These are phyloP conservation scores for Trametes punicea DNA, from an alignment of 768 basidiomycete genomes.

Conservation along the genomic window DNA sequence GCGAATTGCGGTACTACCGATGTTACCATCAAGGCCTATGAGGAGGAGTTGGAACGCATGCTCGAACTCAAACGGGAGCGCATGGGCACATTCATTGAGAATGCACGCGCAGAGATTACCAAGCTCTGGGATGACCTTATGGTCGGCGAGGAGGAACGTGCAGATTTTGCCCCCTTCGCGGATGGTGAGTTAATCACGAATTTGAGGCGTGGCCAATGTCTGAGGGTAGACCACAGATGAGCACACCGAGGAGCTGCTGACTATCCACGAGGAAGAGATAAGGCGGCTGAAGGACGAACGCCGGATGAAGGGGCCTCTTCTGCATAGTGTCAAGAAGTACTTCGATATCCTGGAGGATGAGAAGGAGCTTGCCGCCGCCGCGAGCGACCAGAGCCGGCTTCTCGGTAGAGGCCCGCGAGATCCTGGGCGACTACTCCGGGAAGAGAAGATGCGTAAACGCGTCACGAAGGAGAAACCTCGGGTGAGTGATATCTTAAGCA, in stretches of 20 bases:
- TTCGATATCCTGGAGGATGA: constrained; percentile 89
- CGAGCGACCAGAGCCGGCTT: constrained; percentile 77
- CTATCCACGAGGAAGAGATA: constrained; percentile 84
- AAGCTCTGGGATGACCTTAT: constrained; percentile 84
- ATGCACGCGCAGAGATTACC: constrained; percentile 77
- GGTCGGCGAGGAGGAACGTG: constrained; percentile 78
- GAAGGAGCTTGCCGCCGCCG: constrained; percentile 79
- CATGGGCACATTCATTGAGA: constrained; percentile 80
- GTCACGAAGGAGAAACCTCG: constrained; percentile 91
- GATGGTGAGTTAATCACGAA: constrained; percentile 55
- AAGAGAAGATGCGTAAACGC: constrained; percentile 97
- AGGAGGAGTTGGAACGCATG: constrained; percentile 88
- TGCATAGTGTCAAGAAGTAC: constrained; percentile 80
- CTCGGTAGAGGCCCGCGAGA: constrained; percentile 79
- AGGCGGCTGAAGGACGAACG: constrained; percentile 77
- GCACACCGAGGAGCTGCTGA: constrained; percentile 83
- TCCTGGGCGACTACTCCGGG: constrained; percentile 81
- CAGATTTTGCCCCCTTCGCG: constrained; percentile 74
- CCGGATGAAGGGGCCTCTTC: constrained; percentile 69
- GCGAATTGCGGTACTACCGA: constrained; percentile 78
- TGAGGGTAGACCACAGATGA: constrained; percentile 52
- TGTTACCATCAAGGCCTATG: constrained; percentile 75
- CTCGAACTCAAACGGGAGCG: constrained; percentile 82
- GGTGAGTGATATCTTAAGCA: constrained; percentile 46
- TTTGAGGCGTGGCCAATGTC: background rate